phyloP scores from a whole-genome alignment of 176 grass and related monocot species.

The Cocos nucifera region DNA sequence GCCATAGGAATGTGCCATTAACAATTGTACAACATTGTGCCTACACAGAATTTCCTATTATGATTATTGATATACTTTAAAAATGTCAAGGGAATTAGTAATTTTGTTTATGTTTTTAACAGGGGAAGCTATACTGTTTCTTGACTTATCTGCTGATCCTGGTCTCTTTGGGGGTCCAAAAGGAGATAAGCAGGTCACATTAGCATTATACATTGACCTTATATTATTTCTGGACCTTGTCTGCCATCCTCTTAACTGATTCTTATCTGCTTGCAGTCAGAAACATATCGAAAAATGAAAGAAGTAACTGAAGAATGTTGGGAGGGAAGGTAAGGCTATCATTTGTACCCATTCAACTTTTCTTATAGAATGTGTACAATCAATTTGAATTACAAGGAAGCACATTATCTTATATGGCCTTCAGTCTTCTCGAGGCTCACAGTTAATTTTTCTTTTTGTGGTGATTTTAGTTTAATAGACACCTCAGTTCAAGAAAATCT shows the following conservation, averaged over 20 bases:
- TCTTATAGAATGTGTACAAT: not conserved
- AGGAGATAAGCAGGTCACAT: conserved; percentile 71
- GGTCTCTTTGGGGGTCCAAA: conserved; percentile 71
- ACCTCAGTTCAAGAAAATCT: too few relatives aligned
- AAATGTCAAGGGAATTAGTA: too few relatives aligned
- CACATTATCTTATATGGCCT: too few relatives aligned
- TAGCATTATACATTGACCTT: not conserved
- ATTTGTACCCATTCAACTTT: not conserved
- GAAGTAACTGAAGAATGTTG: conserved; percentile 64
- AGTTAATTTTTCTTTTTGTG: not conserved
- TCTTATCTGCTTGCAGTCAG: conserved; percentile 39
- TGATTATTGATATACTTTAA: too few relatives aligned
- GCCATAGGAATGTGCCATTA: too few relatives aligned
- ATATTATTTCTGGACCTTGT: conserved; percentile 23
- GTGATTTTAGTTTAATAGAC: too few relatives aligned
- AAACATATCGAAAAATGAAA: conserved; percentile 91
- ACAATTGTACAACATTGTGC: too few relatives aligned
- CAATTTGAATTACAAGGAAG: too few relatives aligned
- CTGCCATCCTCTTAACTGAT: conserved; percentile 18
- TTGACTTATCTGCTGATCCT: conserved; percentile 81
- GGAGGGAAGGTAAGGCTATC: conserved; percentile 55
- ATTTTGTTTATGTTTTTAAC: conserved; percentile 4
- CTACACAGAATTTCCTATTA: too few relatives aligned
- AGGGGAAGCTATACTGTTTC: conserved; percentile 73
- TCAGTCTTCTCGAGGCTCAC: not conserved